Evolutionary conservation across 2,329 filamentous ascomycete species (phyloP), one percentile per base, ranked within the genome.

Genomic region (Pestalotiopsis sp.): DNA sequence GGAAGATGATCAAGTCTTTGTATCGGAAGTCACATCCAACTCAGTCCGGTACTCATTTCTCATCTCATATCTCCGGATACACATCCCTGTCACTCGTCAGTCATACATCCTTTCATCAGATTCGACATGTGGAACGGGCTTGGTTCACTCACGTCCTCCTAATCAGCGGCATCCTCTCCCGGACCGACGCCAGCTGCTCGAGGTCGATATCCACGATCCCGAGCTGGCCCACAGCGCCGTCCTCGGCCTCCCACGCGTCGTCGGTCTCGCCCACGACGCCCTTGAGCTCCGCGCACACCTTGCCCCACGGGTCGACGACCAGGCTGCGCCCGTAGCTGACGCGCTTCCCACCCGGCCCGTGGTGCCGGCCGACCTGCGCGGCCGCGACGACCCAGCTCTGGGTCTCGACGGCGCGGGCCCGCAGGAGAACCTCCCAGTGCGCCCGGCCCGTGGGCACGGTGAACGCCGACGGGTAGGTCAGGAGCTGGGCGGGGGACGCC

Each of bases 401-500:
- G 20, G 92, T 94, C 84, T 98, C 95, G 69, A 98, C 93, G 11
- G 95, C 95, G 61, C 95, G 85, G 3, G 93, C 90, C 36, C 93
- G 85, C 14, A 98, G 83, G 5, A 98, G 82, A 2, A 89, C 84
- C 75, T 94, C 90, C 95, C 95, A 98, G 81, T 98, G 95, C 1
- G 93, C 93, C 68, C 85, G 86, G 0, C 95, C 95, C 0, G 95
- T 98, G 1, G 92, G 90, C 0, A 97, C 87, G 0, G 95, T 97
- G 77, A 98, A 98, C 3, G 95, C 95, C 5, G 93, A 95, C 0
- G 95, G 95, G 76, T 95, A 98, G 0, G 93, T 90, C 64, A 98
- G 83, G 66, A 97, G 83, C 71, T 97, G 90, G 1, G 94, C 93
- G 4, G 25, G 20, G 20, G 20, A 23, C 20, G 20, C 20, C 20